Evolutionary conservation across 108 stramenopile species (phyloP), one percentile per base, ranked within the genome.

Genomic region (Cyclotella cryptica): DNA sequence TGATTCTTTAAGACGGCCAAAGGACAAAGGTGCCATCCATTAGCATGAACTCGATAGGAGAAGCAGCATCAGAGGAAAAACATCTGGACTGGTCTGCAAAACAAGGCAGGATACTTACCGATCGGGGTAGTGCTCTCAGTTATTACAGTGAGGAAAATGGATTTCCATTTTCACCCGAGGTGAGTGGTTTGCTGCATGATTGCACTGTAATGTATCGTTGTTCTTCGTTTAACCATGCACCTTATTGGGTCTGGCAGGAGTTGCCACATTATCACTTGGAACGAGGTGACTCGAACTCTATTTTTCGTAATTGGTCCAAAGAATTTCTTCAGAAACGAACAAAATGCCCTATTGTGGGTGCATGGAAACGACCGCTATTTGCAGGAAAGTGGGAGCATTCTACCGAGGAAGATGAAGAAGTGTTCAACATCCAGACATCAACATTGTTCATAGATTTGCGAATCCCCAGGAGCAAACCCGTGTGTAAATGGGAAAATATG

Each of bases 391-490:
- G 93, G 93, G 87, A 93, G 30, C 88, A 93, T 63, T 83, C 93
- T 5, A 88, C 92, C n/a, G 72, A 90, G 17, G 39, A 71, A 17
- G 94, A 95, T 15, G 95, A 96, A 81, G 58, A 52, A 11, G 81
- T 81, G 0, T 97, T 77, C 77, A 97, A 97, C 80, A 57, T 97
- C 10, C 96, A 97, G 86, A 92, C 96, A 11, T 70, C 85, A 13
- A 87, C 89, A 18, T 67, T 96, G 21, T 97, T 97, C 62, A 75
- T 97, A 39, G 96, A 97, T 78, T 82, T 97, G 53, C 75, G 96
- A 58, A 89, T 97, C 21, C 96, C 96, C 9, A 81, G 52, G 61
- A 80, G 71, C 39, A 83, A 87, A 41, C 69, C 84, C 22, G 47
- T 77, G 7, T 46, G 73, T 14, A 66, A 52, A 4, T 95, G 55